Percentiles rank a stretch among this genome's conserved stretches.
These are phyloP conservation scores for Fusarium sp. DNA, from an alignment of 2,329 filamentous ascomycete genomes.

Conservation along the genomic window DNA sequence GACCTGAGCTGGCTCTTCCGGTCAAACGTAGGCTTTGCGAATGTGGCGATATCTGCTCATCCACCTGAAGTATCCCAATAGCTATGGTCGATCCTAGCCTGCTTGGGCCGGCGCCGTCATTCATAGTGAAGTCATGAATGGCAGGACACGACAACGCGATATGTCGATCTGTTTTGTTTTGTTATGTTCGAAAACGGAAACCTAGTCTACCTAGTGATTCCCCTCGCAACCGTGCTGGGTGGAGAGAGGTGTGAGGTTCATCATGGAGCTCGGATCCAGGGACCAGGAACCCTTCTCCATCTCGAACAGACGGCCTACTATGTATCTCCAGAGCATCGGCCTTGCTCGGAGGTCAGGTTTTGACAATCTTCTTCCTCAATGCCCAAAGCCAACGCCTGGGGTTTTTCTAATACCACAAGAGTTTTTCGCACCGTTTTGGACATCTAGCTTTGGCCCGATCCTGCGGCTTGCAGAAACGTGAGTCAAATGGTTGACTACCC, in stretches of 20 bases:
- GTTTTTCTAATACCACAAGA: slow-evolving; percentile 3
- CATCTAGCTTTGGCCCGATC: slow-evolving; percentile 17
- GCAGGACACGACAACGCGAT: slow-evolving; percentile 15
- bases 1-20: slow-evolving; percentile 30
- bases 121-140: slow-evolving; percentile 33
- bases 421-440: slow-evolving; percentile 19
- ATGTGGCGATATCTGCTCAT: slow-evolving; percentile 39
- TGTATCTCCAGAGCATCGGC: slow-evolving; percentile 11
- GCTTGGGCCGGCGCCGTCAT: slow-evolving; percentile 28
- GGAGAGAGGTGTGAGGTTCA: slow-evolving; percentile 14
- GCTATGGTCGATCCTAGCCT: slow-evolving; percentile 38
- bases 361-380: slow-evolving; percentile 11
- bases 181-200: slow-evolving; percentile 9
- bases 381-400: neutral
- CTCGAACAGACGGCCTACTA: slow-evolving; percentile 6
- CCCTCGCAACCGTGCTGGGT: slow-evolving; percentile 21
- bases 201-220: slow-evolving; percentile 7
- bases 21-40: slow-evolving; percentile 20
- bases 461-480: slow-evolving; percentile 23
- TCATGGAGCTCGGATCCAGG: slow-evolving; percentile 18
- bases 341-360: slow-evolving; percentile 10
- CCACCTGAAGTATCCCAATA: slow-evolving; percentile 23
- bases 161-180: slow-evolving; percentile 40
- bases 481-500: slow-evolving; percentile 28
- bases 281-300: slow-evolving; percentile 15